phyloP scores from a whole-genome alignment of 768 basidiomycete species.

The Scleroderma citrinum region DNA sequence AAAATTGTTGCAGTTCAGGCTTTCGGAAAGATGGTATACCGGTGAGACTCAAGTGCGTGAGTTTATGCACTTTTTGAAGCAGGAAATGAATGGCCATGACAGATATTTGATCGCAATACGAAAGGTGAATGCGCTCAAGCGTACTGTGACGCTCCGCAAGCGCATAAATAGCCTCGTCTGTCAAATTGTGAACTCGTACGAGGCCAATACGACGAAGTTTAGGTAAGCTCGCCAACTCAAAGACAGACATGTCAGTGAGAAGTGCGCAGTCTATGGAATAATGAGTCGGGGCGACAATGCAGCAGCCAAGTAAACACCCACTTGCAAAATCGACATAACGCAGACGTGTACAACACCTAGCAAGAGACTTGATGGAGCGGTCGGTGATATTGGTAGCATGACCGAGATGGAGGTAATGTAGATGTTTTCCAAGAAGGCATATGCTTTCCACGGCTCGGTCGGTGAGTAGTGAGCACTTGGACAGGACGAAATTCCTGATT shows the following conservation, averaged over 20 bases:
- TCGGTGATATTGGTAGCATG: slow-evolving; percentile 91
- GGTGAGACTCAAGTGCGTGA: slow-evolving; percentile 95
- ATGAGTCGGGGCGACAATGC: slow-evolving; percentile 4
- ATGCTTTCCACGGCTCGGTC: slow-evolving; percentile 81
- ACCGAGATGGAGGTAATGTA: slow-evolving; percentile 94
- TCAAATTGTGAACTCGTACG: slow-evolving; percentile 87
- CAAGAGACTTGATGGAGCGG: slow-evolving; percentile 75
- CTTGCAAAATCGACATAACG: slow-evolving; percentile 97
- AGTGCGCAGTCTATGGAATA: slow-evolving; percentile 62
- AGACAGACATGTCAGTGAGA: slow-evolving; percentile 90
- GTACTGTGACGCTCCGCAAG: slow-evolving; percentile 81
- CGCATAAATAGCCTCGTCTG: slow-evolving; percentile 88
- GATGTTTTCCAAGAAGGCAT: slow-evolving; percentile 79
- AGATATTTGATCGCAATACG: slow-evolving; percentile 93
- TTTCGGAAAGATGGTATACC: slow-evolving; percentile 91
- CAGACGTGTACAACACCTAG: slow-evolving; percentile 80
- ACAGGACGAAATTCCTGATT: slow-evolving; percentile 80
- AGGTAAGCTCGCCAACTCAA: slow-evolving; percentile 80
- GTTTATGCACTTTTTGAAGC: slow-evolving; percentile 78
- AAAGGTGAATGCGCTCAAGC: slow-evolving; percentile 93
- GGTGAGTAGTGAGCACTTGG: slow-evolving; percentile 76
- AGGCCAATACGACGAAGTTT: slow-evolving; percentile 93
- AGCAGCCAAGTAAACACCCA: slow-evolving; percentile 34
- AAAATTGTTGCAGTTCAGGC: slow-evolving; percentile 81
- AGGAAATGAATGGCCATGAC: slow-evolving; percentile 89